Conservation (phyloP, 202 grass and related monocot species). For the Carex sylvatica region DNA sequence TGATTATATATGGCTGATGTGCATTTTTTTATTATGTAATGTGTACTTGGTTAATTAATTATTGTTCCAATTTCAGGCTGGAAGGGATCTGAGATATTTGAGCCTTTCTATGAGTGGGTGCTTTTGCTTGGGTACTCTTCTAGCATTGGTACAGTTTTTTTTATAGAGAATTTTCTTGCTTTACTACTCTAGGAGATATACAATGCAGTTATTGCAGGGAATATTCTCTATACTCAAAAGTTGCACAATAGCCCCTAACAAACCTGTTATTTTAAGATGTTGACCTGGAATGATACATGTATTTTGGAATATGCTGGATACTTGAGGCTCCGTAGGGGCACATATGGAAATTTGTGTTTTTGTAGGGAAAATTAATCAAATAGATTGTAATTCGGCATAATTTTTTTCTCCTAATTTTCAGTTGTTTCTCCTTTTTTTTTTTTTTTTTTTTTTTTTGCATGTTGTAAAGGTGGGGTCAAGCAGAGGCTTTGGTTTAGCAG, state of each 20-base stretch:
- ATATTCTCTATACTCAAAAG: neutral
- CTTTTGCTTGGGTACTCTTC: constrained; percentile 61
- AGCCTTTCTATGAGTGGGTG: constrained; percentile 89
- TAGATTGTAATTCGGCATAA: neutral
- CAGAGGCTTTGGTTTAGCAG: constrained; percentile 51
- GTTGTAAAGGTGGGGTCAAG: constrained; percentile 47
- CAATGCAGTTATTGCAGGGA: neutral
- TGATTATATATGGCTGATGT: neutral
- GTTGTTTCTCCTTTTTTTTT: neutral
- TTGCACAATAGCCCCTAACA: neutral
- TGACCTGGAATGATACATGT: neutral
- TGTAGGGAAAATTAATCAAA: constrained; percentile 14
- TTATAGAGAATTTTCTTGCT: neutral
- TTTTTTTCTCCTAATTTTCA: neutral
- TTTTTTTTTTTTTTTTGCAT: neutral
- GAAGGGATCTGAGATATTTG: constrained; percentile 87
- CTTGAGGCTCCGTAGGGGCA: neutral
- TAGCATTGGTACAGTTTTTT: constrained; percentile 49
- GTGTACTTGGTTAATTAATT: neutral
- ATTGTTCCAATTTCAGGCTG: constrained; percentile 51
- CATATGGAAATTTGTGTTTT: neutral
- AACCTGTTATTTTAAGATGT: neutral
- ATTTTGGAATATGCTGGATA: neutral
- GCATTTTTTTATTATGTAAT: neutral
- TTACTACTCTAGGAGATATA: constrained; percentile 5